phyloP scores from a whole-genome alignment of 2,329 filamentous ascomycete species.

The Cladorrhinum sp. region DNA sequence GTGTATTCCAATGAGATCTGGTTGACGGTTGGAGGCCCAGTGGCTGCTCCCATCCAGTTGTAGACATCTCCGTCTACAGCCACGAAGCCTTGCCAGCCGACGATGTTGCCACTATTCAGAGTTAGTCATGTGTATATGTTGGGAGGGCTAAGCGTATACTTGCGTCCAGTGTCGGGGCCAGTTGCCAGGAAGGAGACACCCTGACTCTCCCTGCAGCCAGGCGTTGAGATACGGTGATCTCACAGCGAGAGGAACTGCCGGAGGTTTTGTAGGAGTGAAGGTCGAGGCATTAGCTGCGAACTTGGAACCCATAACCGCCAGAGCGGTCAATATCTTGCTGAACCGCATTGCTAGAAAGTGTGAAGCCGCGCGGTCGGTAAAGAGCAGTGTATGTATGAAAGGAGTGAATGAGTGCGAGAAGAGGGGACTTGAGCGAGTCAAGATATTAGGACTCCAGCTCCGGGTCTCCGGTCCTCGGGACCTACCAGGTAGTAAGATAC shows the following conservation, averaged over 20 bases:
- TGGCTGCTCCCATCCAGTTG: slow-evolving; percentile 64
- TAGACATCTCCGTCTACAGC: slow-evolving; percentile 59
- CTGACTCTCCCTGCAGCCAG: slow-evolving; percentile 62
- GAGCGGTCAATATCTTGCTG: slow-evolving; percentile 10
- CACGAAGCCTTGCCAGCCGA: slow-evolving; percentile 67
- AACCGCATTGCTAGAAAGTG: slow-evolving; percentile 14
- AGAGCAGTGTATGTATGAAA: neutral
- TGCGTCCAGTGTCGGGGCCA: slow-evolving; percentile 70
- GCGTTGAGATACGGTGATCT: slow-evolving; percentile 71
- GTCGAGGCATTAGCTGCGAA: slow-evolving; percentile 19
- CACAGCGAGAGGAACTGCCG: slow-evolving; percentile 61
- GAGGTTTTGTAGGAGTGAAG: slow-evolving; percentile 33
- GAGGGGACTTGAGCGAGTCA: neutral
- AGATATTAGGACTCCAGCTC: slow-evolving; percentile 1
- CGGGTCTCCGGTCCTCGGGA: neutral
- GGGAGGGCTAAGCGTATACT: slow-evolving; percentile 29
- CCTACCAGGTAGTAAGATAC: neutral
- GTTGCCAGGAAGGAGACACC: slow-evolving; percentile 63
- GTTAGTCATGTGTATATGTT: slow-evolving; percentile 14
- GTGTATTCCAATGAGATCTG: slow-evolving; percentile 68
- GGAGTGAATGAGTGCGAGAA: neutral
- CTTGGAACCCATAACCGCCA: slow-evolving; percentile 13
- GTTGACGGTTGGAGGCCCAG: slow-evolving; percentile 47
- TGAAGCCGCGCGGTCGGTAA: neutral
- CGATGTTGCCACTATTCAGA: slow-evolving; percentile 47